A percentile compares a stretch with the other conserved stretches of the same genome.
Conservation (phyloP, 2,329 filamentous ascomycete species). For the Aspergillus sp. region DNA sequence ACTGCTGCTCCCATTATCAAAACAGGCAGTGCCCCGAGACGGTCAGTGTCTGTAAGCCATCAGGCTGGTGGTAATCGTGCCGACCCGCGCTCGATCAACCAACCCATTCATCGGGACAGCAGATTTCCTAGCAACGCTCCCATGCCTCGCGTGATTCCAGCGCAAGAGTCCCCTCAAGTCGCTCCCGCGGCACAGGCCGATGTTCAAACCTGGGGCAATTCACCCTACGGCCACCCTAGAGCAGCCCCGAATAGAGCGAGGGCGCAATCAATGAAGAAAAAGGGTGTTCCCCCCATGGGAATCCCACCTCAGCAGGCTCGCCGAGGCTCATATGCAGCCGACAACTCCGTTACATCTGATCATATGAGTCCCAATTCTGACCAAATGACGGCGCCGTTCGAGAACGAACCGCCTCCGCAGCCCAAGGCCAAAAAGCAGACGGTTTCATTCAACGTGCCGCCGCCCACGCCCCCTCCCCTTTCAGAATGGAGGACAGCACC, state of each 20-base stretch:
- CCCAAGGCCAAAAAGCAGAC: constrained; percentile 39
- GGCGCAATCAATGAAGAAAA: constrained; percentile 2
- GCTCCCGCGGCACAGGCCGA: not conserved
- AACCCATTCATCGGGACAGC: constrained; percentile 3
- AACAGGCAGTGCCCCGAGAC: constrained; percentile 23
- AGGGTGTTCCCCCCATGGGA: not conserved
- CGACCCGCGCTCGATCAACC: constrained; percentile 7
- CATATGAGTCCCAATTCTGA: not conserved
- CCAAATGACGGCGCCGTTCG: constrained; percentile 16
- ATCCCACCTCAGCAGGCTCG: not conserved
- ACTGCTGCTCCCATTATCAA: constrained; percentile 4
- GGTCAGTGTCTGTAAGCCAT: constrained; percentile 27
- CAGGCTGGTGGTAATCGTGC: constrained; percentile 7
- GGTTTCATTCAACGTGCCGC: constrained; percentile 48
- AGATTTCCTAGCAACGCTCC: not conserved
- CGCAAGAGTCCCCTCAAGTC: not conserved
- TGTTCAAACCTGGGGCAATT: not conserved
- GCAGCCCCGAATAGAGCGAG: not conserved
- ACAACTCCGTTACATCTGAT: not conserved
- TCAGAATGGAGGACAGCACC: constrained; percentile 70
- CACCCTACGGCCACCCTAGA: not conserved
- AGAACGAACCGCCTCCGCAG: constrained; percentile 21
- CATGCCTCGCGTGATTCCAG: not conserved
- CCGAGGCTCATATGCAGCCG: not conserved
- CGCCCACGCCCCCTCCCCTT: constrained; percentile 45